Evolutionary conservation across 1,139 yeast species (phyloP), one percentile per base, ranked within the genome.

Genomic region (Protomyces pachydermus): DNA sequence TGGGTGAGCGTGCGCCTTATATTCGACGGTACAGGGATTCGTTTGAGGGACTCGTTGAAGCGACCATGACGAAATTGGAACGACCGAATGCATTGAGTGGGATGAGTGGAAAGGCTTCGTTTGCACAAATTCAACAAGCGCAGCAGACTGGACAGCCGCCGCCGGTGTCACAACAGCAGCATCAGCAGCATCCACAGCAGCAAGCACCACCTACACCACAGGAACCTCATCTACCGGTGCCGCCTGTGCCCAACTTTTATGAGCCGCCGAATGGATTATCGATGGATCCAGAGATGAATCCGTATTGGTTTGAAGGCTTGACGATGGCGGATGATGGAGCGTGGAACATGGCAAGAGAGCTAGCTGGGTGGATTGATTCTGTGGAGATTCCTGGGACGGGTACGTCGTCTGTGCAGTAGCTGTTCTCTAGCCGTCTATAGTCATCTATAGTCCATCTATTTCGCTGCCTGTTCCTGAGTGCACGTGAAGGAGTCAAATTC

Each of bases 1-100:
- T 50, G 53, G 53, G 53, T 16, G 53, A 50, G 23, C 53, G 53
- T 9, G 53, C 53, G 37, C 35, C 53, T 1, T 25, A 50, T 23
- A 50, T 50, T 23, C 16, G 53, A 23, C 53, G 53, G 9, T 50
- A 50, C 20, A 12, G 53, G 16, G 53, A 50, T 50, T 25, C 53
- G 9, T 50, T 50, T 25, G 53, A 50, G 37, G 18, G 37, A 32
- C 35, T 50, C 14, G 53, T 50, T 14, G 53, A 50, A 32, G 37
- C 53, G 16, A 50, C 53, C 16, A 50, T 50, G 53, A 25, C 53
- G 20, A 32, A 25, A 12, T 16, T 50, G 53, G 53, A 50, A 42
- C 20, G 48, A 18, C 48, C 48, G 12, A 18, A 42, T 10, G 48
- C 25, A 10, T 16, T 18, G 48, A 42, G 25, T 42, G 48, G 48